Evolutionary conservation across 257 asterid species (phyloP).

Genomic region (Verbascum thapsus): DNA sequence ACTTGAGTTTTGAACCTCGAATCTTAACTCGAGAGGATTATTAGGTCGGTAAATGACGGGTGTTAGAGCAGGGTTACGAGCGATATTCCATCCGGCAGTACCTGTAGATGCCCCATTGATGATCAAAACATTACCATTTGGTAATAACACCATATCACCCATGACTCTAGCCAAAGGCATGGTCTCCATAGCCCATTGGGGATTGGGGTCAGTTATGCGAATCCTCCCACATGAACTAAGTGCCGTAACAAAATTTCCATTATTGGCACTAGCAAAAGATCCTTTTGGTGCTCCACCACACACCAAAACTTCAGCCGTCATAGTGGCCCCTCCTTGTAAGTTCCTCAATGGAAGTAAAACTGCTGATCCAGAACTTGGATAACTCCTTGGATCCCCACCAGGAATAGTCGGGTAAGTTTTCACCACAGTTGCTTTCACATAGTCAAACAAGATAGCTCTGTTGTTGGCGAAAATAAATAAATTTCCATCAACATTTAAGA

Average conservation of each 20-base stretch:
- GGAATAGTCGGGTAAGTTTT: constrained; percentile 26
- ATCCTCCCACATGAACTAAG: constrained; percentile 32
- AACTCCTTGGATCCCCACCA: constrained; percentile 31
- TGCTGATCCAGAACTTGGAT: constrained; percentile 38
- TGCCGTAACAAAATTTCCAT: constrained; percentile 23
- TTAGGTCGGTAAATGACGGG: constrained; percentile 31
- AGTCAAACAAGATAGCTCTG: constrained; percentile 32
- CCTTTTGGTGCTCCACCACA: constrained; percentile 49
- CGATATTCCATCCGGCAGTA: constrained; percentile 30
- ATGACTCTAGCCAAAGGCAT: constrained; percentile 35
- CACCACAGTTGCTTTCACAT: background rate
- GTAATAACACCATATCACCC: constrained; percentile 34
- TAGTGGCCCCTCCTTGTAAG: background rate
- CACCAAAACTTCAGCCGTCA: constrained; percentile 33
- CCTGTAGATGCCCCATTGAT: constrained; percentile 32
- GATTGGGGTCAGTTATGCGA: constrained; percentile 29
- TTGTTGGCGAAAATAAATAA: constrained; percentile 36
- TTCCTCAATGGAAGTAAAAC: constrained; percentile 40
- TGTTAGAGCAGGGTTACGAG: constrained; percentile 20
- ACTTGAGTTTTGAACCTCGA: constrained; percentile 27
- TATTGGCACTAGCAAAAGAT: constrained; percentile 20
- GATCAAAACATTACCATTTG: constrained; percentile 35
- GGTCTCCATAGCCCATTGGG: constrained; percentile 31
- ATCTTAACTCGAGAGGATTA: constrained; percentile 1
- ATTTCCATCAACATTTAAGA: constrained; percentile 30